phyloP scores from a whole-genome alignment of 768 basidiomycete species.

The Filobasidium floriforme region DNA sequence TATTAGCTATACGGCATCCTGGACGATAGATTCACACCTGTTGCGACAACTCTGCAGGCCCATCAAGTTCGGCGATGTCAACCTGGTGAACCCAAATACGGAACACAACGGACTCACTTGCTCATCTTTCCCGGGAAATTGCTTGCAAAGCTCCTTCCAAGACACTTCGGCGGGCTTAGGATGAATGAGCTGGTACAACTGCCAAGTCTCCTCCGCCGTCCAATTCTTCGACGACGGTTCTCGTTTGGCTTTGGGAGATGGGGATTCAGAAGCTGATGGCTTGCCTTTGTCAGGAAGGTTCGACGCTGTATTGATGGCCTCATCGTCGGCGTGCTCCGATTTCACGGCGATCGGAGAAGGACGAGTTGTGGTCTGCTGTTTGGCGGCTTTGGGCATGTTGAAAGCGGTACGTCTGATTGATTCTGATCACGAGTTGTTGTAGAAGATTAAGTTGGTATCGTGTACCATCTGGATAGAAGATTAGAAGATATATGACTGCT shows the following conservation, averaged over 20 bases:
- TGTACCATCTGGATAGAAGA: no score
- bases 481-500: no score
- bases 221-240: not conserved
- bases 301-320: not conserved
- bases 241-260: not conserved
- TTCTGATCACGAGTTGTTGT: no score
- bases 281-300: no score
- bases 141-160: conserved; percentile 6
- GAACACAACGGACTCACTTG: not conserved
- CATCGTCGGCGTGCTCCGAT: not conserved
- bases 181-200: not conserved
- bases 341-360: not conserved
- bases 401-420: no score
- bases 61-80: not conserved
- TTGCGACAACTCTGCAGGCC: conserved; percentile 2
- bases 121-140: conserved; percentile 1
- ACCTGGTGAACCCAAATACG: no score
- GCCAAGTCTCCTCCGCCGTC: conserved; percentile 1
- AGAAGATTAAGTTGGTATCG: no score
- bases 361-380: no score
- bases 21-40: not conserved
- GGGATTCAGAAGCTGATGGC: not conserved
- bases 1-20: not conserved
- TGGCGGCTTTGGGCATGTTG: no score
- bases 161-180: conserved; percentile 3